phyloP scores from a whole-genome alignment of 805 yeast genomes.

The Saccharomyces eubayanus region DNA sequence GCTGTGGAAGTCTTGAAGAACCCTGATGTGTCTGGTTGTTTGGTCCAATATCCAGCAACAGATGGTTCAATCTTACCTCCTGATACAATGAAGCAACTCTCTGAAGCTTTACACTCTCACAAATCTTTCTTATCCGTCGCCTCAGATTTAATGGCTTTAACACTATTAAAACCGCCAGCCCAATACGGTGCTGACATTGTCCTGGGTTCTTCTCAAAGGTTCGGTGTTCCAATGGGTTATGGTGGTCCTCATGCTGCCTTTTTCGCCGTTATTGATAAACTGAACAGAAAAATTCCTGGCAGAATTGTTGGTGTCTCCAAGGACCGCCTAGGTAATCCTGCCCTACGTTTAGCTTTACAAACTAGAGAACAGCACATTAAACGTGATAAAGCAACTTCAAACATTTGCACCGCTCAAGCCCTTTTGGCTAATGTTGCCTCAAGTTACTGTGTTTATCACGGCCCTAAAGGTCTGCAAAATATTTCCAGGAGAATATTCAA shows the following conservation, averaged over 20 bases:
- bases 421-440: constrained; percentile 91
- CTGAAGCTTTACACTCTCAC: constrained; percentile 56
- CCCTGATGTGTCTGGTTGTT: constrained; percentile 60
- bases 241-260: constrained; percentile 99
- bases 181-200: constrained; percentile 88
- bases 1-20: constrained; percentile 32
- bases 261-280: constrained; percentile 73
- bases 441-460: constrained; percentile 93
- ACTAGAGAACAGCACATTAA: constrained; percentile 98
- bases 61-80: constrained; percentile 58
- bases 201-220: constrained; percentile 86
- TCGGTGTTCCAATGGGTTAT: constrained; percentile 95
- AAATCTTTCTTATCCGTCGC: constrained; percentile 80
- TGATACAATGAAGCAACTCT: constrained; percentile 43
- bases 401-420: constrained; percentile 97
- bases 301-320: constrained; percentile 88
- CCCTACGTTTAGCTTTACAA: constrained; percentile 86
- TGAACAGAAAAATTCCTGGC: constrained; percentile 93
- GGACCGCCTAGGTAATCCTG: constrained; percentile 85
- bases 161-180: constrained; percentile 76
- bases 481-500: constrained; percentile 76
- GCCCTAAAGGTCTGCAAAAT: constrained; percentile 71
- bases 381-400: constrained; percentile 95
- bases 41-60: constrained; percentile 86
- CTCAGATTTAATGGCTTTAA: constrained; percentile 85